Evolutionary conservation across 2,329 filamentous ascomycete species (phyloP).

Genomic region (Cercospora sp.): DNA sequence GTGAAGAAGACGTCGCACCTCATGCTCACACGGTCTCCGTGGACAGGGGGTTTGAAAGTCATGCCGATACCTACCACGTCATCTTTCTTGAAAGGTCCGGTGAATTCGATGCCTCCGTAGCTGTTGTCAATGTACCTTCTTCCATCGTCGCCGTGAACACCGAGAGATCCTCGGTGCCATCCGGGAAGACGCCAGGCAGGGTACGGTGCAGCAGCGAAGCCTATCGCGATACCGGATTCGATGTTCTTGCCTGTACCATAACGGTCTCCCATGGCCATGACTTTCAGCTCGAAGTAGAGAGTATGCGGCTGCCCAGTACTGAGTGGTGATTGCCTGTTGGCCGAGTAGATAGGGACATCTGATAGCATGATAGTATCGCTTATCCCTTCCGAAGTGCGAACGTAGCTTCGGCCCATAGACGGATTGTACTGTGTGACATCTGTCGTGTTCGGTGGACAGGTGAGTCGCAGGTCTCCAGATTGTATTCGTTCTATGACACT

Average conservation of each 20-base stretch:
- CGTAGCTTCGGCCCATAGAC: constrained; percentile 53
- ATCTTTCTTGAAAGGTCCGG: constrained; percentile 61
- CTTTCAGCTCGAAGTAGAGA: constrained; percentile 71
- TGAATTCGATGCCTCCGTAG: constrained; percentile 71
- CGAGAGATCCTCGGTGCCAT: constrained; percentile 75
- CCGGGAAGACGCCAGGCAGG: constrained; percentile 76
- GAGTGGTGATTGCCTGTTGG: constrained; percentile 59
- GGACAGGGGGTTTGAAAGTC: constrained; percentile 49
- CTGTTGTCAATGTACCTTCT: constrained; percentile 72
- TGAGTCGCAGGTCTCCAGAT: constrained; percentile 54
- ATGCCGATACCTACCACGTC: constrained; percentile 73
- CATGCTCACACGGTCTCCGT: constrained; percentile 38
- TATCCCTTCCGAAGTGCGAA: constrained; percentile 42
- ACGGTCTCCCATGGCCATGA: constrained; percentile 49
- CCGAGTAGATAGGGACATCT: constrained; percentile 68
- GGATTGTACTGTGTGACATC: constrained; percentile 49
- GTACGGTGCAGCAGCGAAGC: constrained; percentile 72
- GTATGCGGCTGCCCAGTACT: constrained; percentile 53
- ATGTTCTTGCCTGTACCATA: constrained; percentile 35
- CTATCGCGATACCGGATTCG: constrained; percentile 63
- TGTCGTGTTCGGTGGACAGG: constrained; percentile 45
- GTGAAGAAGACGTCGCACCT: constrained; percentile 69
- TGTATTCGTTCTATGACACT: constrained; percentile 49
- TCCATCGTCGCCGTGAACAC: constrained; percentile 79
- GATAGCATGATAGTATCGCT: constrained; percentile 66